Base-by-base conservation (phyloP, 345 rosid genomes). In the Lepidium aucheri region DNA sequence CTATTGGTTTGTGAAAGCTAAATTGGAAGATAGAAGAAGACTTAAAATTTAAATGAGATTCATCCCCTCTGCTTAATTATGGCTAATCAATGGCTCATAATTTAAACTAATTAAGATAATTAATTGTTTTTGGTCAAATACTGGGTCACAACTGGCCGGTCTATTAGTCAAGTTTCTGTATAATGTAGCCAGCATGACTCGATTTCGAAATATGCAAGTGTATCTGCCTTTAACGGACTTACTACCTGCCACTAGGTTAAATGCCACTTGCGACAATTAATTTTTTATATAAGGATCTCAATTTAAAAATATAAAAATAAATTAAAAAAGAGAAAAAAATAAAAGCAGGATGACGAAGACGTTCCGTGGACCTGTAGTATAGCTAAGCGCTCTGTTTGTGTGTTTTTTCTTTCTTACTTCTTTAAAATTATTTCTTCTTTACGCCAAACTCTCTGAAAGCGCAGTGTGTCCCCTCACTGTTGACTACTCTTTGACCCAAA, bases 1-100 rank as follows among this genome's bases (percentile, higher is more conserved):
- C 14, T 40, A n/a, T 56, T 65, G 45, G 54, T 58, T 67, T 71
- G 67, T 73, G 72, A 51, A 65, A 65, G 67, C 76, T 73, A 58
- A n/a, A n/a, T n/a, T n/a, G n/a, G 38, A 58, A 72, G 4, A 55
- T 44, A 46, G 53, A 49, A 30, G 53, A 40, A 65, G 55, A 50
- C 67, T 43, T 22, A 58, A 50, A 9, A 3, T 51, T 24, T 6
- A 4, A 59, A 26, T 58, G 28, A 41, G 71, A 42, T 72, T 65
- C 71, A 65, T 65, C 67, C 71, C 61, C 76, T 65, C 71, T 65
- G 35, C 34, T 72, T 50, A 26, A 26, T 26, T 26, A n/a, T 20
- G 15, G 53, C 47, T 72, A 65, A 72, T 40, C 60, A 47, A 55
- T 16, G 13, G 63, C 35, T 62, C 30, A 17, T 63, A 53, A 54